Evolutionary conservation across 2,329 filamentous ascomycete species (phyloP).

Genomic region (Monosporascus sp.): DNA sequence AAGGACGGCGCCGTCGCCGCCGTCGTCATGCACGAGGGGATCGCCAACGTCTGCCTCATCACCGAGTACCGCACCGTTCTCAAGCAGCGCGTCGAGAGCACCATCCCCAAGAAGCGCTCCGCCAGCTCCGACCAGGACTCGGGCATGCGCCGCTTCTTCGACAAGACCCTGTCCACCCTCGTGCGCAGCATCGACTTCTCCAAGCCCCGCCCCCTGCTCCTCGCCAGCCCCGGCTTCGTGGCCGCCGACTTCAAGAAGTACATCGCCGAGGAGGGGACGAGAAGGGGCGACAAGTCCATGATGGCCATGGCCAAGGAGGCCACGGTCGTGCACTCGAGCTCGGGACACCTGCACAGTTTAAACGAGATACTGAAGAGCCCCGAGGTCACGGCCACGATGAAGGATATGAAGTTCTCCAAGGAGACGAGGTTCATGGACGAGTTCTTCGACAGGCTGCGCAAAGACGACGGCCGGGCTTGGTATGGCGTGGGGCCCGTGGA

Average conservation of each 20-base stretch:
- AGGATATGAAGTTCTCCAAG: slow-evolving; percentile 80
- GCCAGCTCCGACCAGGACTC: slow-evolving; percentile 61
- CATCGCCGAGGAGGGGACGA: slow-evolving; percentile 54
- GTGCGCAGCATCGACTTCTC: slow-evolving; percentile 72
- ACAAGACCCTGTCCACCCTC: slow-evolving; percentile 69
- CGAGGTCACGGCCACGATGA: slow-evolving; percentile 70
- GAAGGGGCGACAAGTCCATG: slow-evolving; percentile 63
- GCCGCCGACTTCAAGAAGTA: slow-evolving; percentile 76
- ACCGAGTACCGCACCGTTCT: slow-evolving; percentile 74
- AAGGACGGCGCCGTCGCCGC: slow-evolving; percentile 80
- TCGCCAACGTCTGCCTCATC: slow-evolving; percentile 78
- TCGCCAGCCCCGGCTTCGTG: slow-evolving; percentile 86
- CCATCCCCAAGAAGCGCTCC: slow-evolving; percentile 62
- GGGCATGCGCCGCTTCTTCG: slow-evolving; percentile 72
- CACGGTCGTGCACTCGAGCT: slow-evolving; percentile 75
- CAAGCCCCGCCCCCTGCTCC: slow-evolving; percentile 64
- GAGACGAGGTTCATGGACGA: slow-evolving; percentile 82
- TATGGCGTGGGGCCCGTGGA: slow-evolving; percentile 83
- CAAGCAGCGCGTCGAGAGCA: slow-evolving; percentile 62
- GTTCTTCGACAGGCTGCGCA: slow-evolving; percentile 70
- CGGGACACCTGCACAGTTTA: slow-evolving; percentile 80
- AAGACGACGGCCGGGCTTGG: slow-evolving; percentile 83
- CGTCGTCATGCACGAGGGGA: slow-evolving; percentile 86
- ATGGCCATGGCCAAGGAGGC: slow-evolving; percentile 54
- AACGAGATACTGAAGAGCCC: slow-evolving; percentile 81